Percentiles rank a stretch among this genome's conserved stretches.
These are phyloP conservation scores for Torrubiella hemipterigena DNA, from an alignment of 2,329 filamentous ascomycete species.

Conservation along the genomic window DNA sequence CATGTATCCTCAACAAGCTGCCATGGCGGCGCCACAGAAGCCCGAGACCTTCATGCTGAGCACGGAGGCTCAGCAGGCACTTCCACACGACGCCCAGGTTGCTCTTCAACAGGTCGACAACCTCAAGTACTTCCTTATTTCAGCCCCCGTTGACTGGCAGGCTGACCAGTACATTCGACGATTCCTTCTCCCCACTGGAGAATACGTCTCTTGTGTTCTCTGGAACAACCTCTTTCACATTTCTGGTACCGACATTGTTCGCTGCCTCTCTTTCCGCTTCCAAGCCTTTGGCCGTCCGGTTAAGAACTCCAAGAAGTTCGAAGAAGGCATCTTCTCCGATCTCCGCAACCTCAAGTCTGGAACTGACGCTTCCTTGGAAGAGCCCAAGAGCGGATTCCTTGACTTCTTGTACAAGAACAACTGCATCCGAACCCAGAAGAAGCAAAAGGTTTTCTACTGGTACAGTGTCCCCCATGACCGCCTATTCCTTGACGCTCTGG, in stretches of 20 bases:
- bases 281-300: constrained; percentile 96
- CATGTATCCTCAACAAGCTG: constrained; percentile 76
- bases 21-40: constrained; percentile 88
- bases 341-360: constrained; percentile 96
- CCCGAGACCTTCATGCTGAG: constrained; percentile 99
- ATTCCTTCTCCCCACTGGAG: constrained; percentile 89
- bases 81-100: constrained; percentile 93
- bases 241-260: constrained; percentile 95
- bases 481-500: constrained; percentile 91
- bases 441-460: constrained; percentile 99
- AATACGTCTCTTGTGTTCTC: constrained; percentile 96
- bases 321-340: constrained; percentile 98
- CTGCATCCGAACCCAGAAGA: constrained; percentile 99
- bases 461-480: constrained; percentile 98
- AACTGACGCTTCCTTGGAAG: constrained; percentile 93
- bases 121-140: constrained; percentile 98
- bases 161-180: constrained; percentile 92
- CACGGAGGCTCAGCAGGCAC: constrained; percentile 88
- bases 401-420: constrained; percentile 99
- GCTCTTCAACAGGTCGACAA: constrained; percentile 98
- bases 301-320: constrained; percentile 99
- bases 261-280: constrained; percentile 95
- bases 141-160: constrained; percentile 94
- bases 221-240: constrained; percentile 99
- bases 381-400: constrained; percentile 95